Percentiles rank a stretch among this genome's conserved stretches.
phyloP scores from a whole-genome alignment of 495 filamentous ascomycete genomes.

The Pyronema domesticum region DNA sequence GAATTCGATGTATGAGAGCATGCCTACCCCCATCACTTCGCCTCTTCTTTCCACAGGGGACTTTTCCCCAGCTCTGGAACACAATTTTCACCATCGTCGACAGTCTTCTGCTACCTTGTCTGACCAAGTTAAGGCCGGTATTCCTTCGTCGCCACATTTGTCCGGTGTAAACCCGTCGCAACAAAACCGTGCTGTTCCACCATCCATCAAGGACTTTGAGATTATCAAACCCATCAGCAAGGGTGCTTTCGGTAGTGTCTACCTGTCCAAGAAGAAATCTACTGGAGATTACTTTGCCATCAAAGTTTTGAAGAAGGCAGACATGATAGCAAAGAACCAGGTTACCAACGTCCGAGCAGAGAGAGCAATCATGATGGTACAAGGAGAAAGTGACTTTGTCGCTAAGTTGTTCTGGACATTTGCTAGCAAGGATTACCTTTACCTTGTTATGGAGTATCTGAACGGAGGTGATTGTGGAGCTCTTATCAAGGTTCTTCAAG shows the following conservation, averaged over 20 bases:
- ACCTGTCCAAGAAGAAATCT: slow-evolving; percentile 92
- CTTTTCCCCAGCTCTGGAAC: slow-evolving; percentile 49
- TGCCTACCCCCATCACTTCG: slow-evolving; percentile 75
- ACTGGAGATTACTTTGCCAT: slow-evolving; percentile 97
- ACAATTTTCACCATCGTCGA: slow-evolving; percentile 61
- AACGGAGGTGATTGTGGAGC: slow-evolving; percentile 96
- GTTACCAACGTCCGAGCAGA: slow-evolving; percentile 98
- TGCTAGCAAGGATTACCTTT: slow-evolving; percentile 96
- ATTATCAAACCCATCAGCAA: slow-evolving; percentile 99
- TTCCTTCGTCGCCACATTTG: slow-evolving; percentile 66
- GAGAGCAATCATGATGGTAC: slow-evolving; percentile 99
- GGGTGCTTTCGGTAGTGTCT: slow-evolving; percentile 94
- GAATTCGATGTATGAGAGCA: slow-evolving; percentile 48
- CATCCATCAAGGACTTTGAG: slow-evolving; percentile 97
- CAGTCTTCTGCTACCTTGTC: slow-evolving; percentile 83
- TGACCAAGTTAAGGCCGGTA: slow-evolving; percentile 32
- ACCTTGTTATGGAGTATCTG: slow-evolving; percentile 97
- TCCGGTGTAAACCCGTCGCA: slow-evolving; percentile 51
- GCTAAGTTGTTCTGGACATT: slow-evolving; percentile 99
- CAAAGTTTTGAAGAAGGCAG: slow-evolving; percentile 94
- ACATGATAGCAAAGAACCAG: slow-evolving; percentile 99
- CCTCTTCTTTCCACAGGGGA: slow-evolving; percentile 69
- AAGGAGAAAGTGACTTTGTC: slow-evolving; percentile 97
- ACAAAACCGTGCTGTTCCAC: slow-evolving; percentile 59
- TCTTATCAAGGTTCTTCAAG: slow-evolving; percentile 80